Evolutionary conservation across 148 eudicot genomes (phyloP), one percentile per base, ranked within the genome.

Genomic region (Rhododendron ovatum): DNA sequence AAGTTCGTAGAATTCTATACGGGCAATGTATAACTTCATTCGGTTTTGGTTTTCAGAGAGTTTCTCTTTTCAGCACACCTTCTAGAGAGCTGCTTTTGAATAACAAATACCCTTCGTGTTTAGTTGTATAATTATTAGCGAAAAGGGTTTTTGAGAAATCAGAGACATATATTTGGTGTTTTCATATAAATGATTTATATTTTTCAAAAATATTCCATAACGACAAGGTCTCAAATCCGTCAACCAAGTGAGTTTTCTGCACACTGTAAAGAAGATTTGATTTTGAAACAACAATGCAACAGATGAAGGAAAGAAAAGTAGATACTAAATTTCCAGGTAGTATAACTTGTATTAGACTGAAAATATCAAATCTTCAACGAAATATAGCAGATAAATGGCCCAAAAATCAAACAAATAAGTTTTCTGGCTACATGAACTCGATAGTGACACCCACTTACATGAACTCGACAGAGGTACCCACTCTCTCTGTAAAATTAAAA

Each of bases 391-490:
- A 41, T 41, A 41, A 39, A 22, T 61, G 24, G 51, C 33, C 84
- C 48, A 5, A 65, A 83, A 28, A 67, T 41, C 43, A 24, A 67
- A 7, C 33, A 30, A 30, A 3, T 13, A 13, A 15, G 65, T 17
- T 80, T 15, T 15, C 43, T 30, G 33, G 43, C 7, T 1, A 41
- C 43, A 41, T 41, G 43, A 41, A 41, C 43, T 41, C 6, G 43
- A 41, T 41, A 41, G 43, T 41, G 43, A 41, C 6, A 41, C 43
- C 43, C 43, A 41, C 89, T 90, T 91, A 93, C 97, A 89, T 87
- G 73, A 90, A 2, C 65, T 88, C 79, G 33, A 89, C 3, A 75
- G 22, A 30, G 73, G 84, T 63, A 26, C 41, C 71, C 35, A 77
- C 30, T 85, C 75, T 57, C 43, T 51, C 1, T 41, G 43, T 41